A percentile compares a stretch with the other conserved stretches of the same genome.
Conservation (phyloP, 805 yeast species). For the Candida chilensis region DNA sequence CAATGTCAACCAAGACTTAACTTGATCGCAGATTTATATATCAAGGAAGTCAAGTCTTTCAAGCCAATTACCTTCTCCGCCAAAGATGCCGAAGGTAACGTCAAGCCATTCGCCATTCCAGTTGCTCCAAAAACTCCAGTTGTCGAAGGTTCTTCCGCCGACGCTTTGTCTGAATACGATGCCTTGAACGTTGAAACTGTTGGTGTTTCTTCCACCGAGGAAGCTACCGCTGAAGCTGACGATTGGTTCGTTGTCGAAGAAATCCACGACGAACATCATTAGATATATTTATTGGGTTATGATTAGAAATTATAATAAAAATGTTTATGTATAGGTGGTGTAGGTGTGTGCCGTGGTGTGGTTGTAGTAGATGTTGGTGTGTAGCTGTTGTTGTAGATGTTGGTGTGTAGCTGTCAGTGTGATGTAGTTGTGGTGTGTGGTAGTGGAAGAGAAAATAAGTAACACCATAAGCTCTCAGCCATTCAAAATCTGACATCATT, state of each 20-base stretch:
- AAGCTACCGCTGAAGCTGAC: slow-evolving; percentile 35
- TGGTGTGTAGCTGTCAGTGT: too few species aligned
- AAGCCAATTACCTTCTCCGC: slow-evolving; percentile 73
- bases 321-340: too few species aligned
- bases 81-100: slow-evolving; percentile 68
- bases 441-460: too few species aligned
- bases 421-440: too few species aligned
- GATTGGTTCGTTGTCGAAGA: slow-evolving; percentile 82
- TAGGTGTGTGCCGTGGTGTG: too few species aligned
- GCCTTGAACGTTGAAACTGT: slow-evolving; percentile 69
- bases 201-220: slow-evolving; percentile 38
- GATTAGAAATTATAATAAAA: too few species aligned
- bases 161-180: slow-evolving; percentile 61
- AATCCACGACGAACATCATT: slow-evolving; percentile 48
- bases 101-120: slow-evolving; percentile 80
- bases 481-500: too few species aligned
- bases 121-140: slow-evolving; percentile 68
- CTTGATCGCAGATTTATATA: slow-evolving; percentile 76
- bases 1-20: slow-evolving; percentile 13
- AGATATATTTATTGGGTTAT: slow-evolving; percentile 5
- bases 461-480: too few species aligned
- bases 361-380: too few species aligned
- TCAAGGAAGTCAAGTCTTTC: slow-evolving; percentile 80
- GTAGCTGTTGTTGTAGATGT: too few species aligned
- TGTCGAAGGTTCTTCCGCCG: slow-evolving; percentile 58